Evolutionary conservation across 1,284 basidiomycete species (phyloP), one percentile per base, ranked within the genome.

Genomic region (Heterobasidion parviporum): DNA sequence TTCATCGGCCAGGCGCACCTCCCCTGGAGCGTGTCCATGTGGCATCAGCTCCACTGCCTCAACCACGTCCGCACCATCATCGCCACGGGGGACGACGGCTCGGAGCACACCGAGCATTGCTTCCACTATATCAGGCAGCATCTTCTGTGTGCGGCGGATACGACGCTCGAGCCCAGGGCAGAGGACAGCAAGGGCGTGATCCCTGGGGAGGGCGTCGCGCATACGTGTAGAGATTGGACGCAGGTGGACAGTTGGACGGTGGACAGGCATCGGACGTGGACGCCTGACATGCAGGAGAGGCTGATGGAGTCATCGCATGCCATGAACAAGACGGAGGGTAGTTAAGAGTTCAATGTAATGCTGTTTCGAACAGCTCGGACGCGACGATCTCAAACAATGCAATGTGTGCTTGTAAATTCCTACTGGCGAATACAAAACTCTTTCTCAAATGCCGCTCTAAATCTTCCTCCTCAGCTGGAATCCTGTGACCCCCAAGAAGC

Each of bases 31-130:
- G 35, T 55, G 18, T 18, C 53, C 18, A 45, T 59, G 18, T 57
- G 50, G 46, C 58, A 59, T 44, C 56, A 59, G 41, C 26, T 59
- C 32, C 58, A 57, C 44, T 59, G 58, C 43, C 51, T 59, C 15
- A 56, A 52, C 38, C 43, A 18, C 43, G 14, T 59, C 6, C 58
- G 58, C 35, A 36, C 3, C 14, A 16, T 52, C 36, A 12, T 52
- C 14, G 51, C 38, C 51, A 2, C 6, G 14, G 35, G 35, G n/a
- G 51, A 43, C 38, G 38, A 52, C 38, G 51, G 51, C 51, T n/a
- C 51, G 16, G 34, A 36, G 10, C 36, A 52, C 36, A 52, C 38
- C 34, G 14, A 36, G 9, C 51, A 52, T 7, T 52, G 51, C 51
- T 43, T 52, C 35, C 10, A 38, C n/a, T 52, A 52, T 6, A 12